A percentile compares a stretch with the other conserved stretches of the same genome.
Conservation (phyloP, 2,329 filamentous ascomycete species). For the Alternaria brassicicola region DNA sequence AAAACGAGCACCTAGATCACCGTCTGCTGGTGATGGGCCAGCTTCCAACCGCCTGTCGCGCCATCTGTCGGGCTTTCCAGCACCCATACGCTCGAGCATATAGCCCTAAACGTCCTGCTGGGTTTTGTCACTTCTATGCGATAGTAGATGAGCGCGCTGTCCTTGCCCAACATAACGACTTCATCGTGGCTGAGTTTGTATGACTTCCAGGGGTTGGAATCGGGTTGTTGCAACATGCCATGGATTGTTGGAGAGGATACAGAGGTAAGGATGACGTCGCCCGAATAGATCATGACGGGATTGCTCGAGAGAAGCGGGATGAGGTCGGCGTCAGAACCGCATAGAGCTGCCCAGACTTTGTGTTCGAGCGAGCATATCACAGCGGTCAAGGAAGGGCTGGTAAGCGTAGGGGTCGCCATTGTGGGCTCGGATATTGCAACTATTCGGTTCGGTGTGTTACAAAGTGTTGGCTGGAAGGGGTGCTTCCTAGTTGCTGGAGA, state of each 20-base stretch:
- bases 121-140: constrained; percentile 29
- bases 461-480: neutral
- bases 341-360: constrained; percentile 47
- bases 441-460: neutral
- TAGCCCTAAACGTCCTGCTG: constrained; percentile 26
- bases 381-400: constrained; percentile 33
- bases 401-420: constrained; percentile 23
- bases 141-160: constrained; percentile 35
- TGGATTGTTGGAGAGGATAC: constrained; percentile 36
- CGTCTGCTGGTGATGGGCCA: constrained; percentile 40
- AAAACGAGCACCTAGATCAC: constrained; percentile 18
- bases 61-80: constrained; percentile 20
- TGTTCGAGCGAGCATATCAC: constrained; percentile 42
- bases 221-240: constrained; percentile 25
- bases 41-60: constrained; percentile 30
- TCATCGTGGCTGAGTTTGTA: constrained; percentile 39
- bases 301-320: constrained; percentile 42
- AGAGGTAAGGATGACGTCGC: constrained; percentile 44
- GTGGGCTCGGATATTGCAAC: neutral
- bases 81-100: constrained; percentile 38
- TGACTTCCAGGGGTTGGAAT: constrained; percentile 32
- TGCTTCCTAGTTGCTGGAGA: neutral
- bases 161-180: constrained; percentile 30
- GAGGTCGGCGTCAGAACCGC: constrained; percentile 39
- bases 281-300: constrained; percentile 51